phyloP scores from a whole-genome alignment of 2,329 filamentous ascomycete species.

The Sarocladium strictum region DNA sequence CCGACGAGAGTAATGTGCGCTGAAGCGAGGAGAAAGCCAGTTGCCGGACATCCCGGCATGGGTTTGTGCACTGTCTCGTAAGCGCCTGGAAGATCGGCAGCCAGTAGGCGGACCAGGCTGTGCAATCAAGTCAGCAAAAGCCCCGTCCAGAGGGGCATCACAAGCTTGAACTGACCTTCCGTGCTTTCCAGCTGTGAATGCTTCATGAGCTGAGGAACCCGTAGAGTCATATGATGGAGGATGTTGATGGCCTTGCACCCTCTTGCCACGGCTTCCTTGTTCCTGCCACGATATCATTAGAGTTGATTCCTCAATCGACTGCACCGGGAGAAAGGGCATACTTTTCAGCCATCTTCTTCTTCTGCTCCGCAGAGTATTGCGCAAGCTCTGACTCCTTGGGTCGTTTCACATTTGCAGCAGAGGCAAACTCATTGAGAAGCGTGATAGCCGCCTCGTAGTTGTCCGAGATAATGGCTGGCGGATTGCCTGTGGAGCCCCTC shows the following conservation, averaged over 20 bases:
- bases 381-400: slow-evolving; percentile 54
- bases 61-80: slow-evolving; percentile 87
- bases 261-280: slow-evolving; percentile 57
- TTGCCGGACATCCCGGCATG: slow-evolving; percentile 86
- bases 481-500: slow-evolving; percentile 65
- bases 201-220: slow-evolving; percentile 81
- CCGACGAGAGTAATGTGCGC: slow-evolving; percentile 75
- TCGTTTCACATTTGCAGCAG: slow-evolving; percentile 54
- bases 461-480: slow-evolving; percentile 82
- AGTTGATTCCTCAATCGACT: too few species aligned
- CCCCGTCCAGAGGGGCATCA: neutral
- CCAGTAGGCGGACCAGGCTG: slow-evolving; percentile 97
- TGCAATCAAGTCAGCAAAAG: slow-evolving; percentile 12
- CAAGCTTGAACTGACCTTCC: slow-evolving; percentile 55
- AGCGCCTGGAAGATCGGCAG: slow-evolving; percentile 87
- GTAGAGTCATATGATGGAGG: slow-evolving; percentile 73
- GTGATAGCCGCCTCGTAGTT: slow-evolving; percentile 88
- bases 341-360: slow-evolving; percentile 20
- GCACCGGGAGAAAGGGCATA: slow-evolving; percentile 16
- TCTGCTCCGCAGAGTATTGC: slow-evolving; percentile 25
- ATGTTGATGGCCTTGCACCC: slow-evolving; percentile 76
- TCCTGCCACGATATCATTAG: slow-evolving; percentile 15
- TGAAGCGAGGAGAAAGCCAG: slow-evolving; percentile 83
- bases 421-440: slow-evolving; percentile 84
- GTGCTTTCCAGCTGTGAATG: slow-evolving; percentile 86